phyloP scores from a whole-genome alignment of 2,329 filamentous ascomycete species.

The Zymoseptoria crescenta region DNA sequence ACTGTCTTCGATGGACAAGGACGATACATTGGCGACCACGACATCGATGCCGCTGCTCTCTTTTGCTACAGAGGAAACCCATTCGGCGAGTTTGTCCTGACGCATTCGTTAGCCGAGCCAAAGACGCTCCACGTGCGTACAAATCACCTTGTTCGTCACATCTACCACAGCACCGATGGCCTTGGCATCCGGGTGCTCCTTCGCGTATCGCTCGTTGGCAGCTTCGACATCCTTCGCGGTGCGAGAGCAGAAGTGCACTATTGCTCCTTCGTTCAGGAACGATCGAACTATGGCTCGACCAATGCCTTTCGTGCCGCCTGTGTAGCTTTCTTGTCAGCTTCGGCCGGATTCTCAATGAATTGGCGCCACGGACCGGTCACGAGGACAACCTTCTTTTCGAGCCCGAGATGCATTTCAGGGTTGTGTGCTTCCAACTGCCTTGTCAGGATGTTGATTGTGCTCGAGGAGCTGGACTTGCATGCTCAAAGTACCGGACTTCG shows the following conservation, averaged over 20 bases:
- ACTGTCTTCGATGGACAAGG: constrained; percentile 24
- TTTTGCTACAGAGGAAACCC: constrained; percentile 18
- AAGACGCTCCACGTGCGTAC: not conserved
- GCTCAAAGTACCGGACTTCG: too few species aligned
- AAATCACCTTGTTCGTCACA: constrained; percentile 14
- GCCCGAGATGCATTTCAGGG: constrained; percentile 28
- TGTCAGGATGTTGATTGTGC: too few species aligned
- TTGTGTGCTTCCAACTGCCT: not conserved
- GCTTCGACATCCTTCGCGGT: constrained; percentile 17
- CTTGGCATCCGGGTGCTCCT: constrained; percentile 14
- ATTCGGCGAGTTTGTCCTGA: constrained; percentile 11
- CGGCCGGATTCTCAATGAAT: not conserved
- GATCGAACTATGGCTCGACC: constrained; percentile 22
- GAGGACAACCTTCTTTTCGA: constrained; percentile 31
- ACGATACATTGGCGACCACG: constrained; percentile 27
- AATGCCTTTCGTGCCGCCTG: constrained; percentile 29
- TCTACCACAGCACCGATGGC: constrained; percentile 22
- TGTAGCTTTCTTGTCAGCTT: not conserved
- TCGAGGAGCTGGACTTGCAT: too few species aligned
- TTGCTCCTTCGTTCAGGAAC: constrained; percentile 26
- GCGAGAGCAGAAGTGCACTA: constrained; percentile 27
- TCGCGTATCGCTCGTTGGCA: constrained; percentile 12
- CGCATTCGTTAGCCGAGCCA: not conserved
- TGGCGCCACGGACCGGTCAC: constrained; percentile 24
- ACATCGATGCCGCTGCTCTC: constrained; percentile 23